Percentiles rank a stretch among this genome's conserved stretches.
phyloP scores from a whole-genome alignment of 306 rosid genomes.

The Prunus davidiana region DNA sequence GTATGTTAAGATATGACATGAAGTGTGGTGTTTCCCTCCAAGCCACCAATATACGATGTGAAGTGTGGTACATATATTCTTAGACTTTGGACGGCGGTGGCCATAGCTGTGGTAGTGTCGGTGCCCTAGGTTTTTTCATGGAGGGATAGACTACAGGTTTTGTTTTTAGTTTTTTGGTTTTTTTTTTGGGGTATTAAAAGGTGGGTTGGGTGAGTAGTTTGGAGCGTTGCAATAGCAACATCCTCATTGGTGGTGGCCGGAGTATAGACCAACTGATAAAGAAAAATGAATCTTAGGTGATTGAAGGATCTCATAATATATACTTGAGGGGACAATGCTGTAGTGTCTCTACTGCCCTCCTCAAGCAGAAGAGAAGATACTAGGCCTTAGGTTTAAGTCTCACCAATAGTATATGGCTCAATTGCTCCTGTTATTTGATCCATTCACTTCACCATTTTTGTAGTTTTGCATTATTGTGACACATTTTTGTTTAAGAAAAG shows the following conservation, averaged over 20 bases:
- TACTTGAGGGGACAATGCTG: background rate
- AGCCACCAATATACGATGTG: background rate
- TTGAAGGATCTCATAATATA: background rate
- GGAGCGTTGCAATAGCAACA: background rate
- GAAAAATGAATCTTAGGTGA: background rate
- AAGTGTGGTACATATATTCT: background rate
- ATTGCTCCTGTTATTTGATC: no score
- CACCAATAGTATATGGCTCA: no score
- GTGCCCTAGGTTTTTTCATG: background rate
- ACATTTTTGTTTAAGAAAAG: no score
- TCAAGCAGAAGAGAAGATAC: background rate
- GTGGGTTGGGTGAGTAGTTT: background rate
- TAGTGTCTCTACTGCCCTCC: background rate
- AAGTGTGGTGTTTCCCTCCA: background rate
- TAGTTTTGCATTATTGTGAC: no score
- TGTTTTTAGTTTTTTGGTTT: background rate
- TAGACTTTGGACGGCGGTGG: background rate
- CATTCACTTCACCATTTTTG: no score
- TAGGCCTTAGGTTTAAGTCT: no score
- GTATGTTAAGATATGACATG: background rate
- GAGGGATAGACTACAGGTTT: background rate
- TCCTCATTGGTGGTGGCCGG: background rate
- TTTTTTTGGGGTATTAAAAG: background rate
- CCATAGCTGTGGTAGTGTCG: no score
- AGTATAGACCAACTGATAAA: background rate